Conservation (phyloP, 495 filamentous ascomycete genomes). For the Trichocladium antarcticum region DNA sequence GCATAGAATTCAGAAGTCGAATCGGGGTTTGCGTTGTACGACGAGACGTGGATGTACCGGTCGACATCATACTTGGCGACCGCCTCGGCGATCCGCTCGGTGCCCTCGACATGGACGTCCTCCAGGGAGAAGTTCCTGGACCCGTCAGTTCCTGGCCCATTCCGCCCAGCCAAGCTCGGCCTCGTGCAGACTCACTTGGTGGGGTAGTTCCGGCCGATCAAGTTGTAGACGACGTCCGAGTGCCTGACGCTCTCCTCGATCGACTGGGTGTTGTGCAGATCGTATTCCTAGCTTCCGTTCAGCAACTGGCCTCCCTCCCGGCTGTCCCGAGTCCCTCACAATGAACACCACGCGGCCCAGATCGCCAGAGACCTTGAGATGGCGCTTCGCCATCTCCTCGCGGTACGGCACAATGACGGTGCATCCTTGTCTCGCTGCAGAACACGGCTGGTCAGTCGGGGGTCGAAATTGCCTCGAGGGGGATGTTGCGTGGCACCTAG, state of each 20-base stretch:
- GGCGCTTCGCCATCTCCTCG: slow-evolving; percentile 95
- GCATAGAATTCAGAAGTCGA: slow-evolving; percentile 78
- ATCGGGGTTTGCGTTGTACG: slow-evolving; percentile 73
- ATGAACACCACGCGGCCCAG: slow-evolving; percentile 79
- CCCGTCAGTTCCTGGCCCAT: slow-evolving; percentile 24
- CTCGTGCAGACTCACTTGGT: slow-evolving; percentile 63
- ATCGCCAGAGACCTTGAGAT: slow-evolving; percentile 91
- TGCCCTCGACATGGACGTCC: slow-evolving; percentile 89
- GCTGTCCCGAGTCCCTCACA: slow-evolving; percentile 32
- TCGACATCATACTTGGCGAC: slow-evolving; percentile 98
- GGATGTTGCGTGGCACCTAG: slow-evolving; percentile 58
- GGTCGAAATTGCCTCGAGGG: slow-evolving; percentile 13
- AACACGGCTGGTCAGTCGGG: slow-evolving; percentile 18
- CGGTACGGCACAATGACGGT: slow-evolving; percentile 88
- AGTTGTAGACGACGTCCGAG: slow-evolving; percentile 94
- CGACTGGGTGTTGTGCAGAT: slow-evolving; percentile 87
- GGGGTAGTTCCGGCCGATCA: slow-evolving; percentile 84
- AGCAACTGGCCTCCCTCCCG: slow-evolving; percentile 9
- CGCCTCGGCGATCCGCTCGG: slow-evolving; percentile 90
- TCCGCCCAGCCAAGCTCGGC: not conserved
- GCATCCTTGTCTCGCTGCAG: slow-evolving; percentile 73
- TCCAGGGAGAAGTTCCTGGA: slow-evolving; percentile 81
- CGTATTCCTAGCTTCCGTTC: slow-evolving; percentile 59
- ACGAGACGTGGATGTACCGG: slow-evolving; percentile 93
- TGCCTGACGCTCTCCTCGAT: slow-evolving; percentile 95